phyloP scores from a whole-genome alignment of 2,329 filamentous ascomycete species.

The Botrytis deweyae region DNA sequence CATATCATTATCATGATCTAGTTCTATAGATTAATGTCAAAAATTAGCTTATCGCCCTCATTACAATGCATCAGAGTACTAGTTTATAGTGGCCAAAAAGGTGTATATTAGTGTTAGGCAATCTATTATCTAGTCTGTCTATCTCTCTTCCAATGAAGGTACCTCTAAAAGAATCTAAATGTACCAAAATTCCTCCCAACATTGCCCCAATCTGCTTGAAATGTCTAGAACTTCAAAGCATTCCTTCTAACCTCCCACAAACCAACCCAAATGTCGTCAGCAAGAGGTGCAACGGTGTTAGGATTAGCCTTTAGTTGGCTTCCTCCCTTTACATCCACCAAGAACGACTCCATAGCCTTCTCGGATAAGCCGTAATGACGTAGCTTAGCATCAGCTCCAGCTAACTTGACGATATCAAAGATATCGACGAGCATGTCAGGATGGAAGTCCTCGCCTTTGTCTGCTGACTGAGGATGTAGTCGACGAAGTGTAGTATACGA shows the following conservation, averaged over 20 bases:
- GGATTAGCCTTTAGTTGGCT: neutral
- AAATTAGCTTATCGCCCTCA: neutral
- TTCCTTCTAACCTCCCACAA: neutral
- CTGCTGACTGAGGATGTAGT: neutral
- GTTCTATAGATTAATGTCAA: neutral
- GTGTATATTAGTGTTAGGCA: neutral
- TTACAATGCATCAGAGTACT: neutral
- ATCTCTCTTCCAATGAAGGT: too few relatives aligned
- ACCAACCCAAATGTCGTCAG: neutral
- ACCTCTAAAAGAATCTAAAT: neutral
- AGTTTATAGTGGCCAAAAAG: fast-evolving
- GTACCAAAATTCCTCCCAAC: neutral
- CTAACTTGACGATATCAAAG: neutral
- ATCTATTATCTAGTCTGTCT: neutral
- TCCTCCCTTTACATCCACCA: neutral
- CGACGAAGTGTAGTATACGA: neutral
- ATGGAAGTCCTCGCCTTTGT: neutral
- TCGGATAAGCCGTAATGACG: slow-evolving; percentile 7
- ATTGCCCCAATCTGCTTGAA: neutral
- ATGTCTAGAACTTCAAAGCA: neutral
- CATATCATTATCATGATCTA: neutral
- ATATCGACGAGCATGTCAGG: neutral
- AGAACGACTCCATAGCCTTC: neutral
- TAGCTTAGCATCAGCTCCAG: neutral
- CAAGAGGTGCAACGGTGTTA: neutral